Evolutionary conservation across 1,284 basidiomycete genomes (phyloP), one percentile per base, ranked within the genome.

Genomic region (Pseudomicrostroma phylloplanum): DNA sequence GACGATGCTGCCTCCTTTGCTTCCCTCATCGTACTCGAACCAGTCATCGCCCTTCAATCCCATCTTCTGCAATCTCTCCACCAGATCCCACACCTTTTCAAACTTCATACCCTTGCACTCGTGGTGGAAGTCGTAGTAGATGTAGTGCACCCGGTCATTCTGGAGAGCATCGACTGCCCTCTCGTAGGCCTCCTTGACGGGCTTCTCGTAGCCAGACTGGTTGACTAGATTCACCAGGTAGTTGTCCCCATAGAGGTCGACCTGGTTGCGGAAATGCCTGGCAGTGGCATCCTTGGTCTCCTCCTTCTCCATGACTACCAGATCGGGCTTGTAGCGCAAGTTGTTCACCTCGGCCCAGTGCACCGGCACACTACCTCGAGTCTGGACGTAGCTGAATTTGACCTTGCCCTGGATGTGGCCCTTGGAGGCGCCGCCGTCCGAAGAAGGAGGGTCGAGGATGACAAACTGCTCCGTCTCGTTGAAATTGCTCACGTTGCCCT

Each of bases 331-430:
- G 81, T 98, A 98, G 67, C 92, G 85, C 67, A 99, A 79, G 56
- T 92, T 98, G 81, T 94, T 97, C 76, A 99, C 83, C 80, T 99
- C 94, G 1, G 91, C 91, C 96, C 96, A 98, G 80, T 89, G 97
- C 19, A 98, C 81, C 1, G 96, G 96, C 11, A 94, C 88, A 70
- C 90, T 92, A 9, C 96, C 96, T 69, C 96, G 85, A 59, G 89
- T 92, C 82, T 99, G 96, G 12, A 96, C 89, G 64, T 78, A 82
- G 63, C 81, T 74, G 69, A 90, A 91, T 79, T 90, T 65, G 25
- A 73, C 90, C 70, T 84, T 84, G 64, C 84, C 84, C 26, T 59
- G 40, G 23, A 56, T 55, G 30, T 51, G 43, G 19, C 55, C 54
- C 54, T 51, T 26, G 56, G 58, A 63, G 58, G 13, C 30, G 2